Percentiles rank a stretch among this genome's conserved stretches.
phyloP scores from a whole-genome alignment of 306 rosid genomes.

The Cucurbita moschata region DNA sequence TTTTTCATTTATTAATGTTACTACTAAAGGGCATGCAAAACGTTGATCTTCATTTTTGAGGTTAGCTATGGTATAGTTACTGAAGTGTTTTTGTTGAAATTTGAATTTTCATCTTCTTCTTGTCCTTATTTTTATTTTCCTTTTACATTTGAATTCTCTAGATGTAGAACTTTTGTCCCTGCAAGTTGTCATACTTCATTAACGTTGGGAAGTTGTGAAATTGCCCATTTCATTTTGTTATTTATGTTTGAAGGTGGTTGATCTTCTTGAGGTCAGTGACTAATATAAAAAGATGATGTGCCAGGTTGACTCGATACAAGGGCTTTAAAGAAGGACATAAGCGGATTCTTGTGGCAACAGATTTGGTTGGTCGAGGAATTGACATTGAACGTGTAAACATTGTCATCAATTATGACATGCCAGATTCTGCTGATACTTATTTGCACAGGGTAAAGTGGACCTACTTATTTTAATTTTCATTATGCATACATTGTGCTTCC shows the following conservation, averaged over 20 bases:
- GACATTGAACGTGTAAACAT: slow-evolving; percentile 97
- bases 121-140: background rate
- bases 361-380: slow-evolving; percentile 94
- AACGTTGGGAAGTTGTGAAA: background rate
- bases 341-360: slow-evolving; percentile 95
- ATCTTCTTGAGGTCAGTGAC: background rate
- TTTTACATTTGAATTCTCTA: background rate
- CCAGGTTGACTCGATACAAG: slow-evolving; percentile 70
- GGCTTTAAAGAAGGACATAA: slow-evolving; percentile 96
- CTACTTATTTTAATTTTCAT: background rate
- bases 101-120: background rate
- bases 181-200: background rate
- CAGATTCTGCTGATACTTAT: slow-evolving; percentile 96
- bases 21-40: background rate
- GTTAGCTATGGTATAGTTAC: background rate
- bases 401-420: slow-evolving; percentile 97
- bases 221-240: background rate
- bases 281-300: slow-evolving; percentile 2
- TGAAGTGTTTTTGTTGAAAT: background rate
- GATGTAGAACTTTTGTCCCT: background rate
- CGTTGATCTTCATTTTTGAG: background rate
- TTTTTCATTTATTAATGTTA: background rate
- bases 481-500: too few species aligned
- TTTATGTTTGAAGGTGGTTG: background rate
- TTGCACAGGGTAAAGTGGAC: slow-evolving; percentile 65